Evolutionary conservation across 2,329 filamentous ascomycete genomes (phyloP), one percentile per base, ranked within the genome.

Genomic region (Volutella citrinella): DNA sequence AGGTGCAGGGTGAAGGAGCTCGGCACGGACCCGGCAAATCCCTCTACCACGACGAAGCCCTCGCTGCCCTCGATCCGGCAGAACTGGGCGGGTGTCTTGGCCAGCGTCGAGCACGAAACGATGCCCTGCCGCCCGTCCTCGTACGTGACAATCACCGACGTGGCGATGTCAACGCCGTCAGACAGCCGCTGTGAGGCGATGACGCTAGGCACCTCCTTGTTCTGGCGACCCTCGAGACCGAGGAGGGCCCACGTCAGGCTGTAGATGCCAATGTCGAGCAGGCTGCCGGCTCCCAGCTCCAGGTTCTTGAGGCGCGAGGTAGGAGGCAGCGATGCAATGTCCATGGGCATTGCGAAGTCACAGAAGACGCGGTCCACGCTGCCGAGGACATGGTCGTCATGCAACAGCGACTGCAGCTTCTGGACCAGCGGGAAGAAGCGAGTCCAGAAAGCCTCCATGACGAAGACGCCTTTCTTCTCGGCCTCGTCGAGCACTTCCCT

Each of bases 391-490:
- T 60, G 59, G 14, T 68, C 60, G 17, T 57, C 50, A 32, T 66
- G 59, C 5, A 69, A 36, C 5, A 65, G 30, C 12, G 47, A 40
- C 30, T 56, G 53, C 11, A 69, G 41, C 10, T 55, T 49, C 20
- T 42, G 48, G 6, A 61, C 51, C 10, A 68, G 42, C 2, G 66
- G 62, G 21, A 55, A 63, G 48, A 64, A 64, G 8, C 65, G 59
- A n/a, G 62, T 62, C 65, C 64, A 68, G 59, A 68, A 60, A n/a
- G 65, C 66, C 45, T 70, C 66, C 51, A 65, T 62, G 26, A 69
- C 45, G 38, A 63, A 69, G 6, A 69, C 60, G 8, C 60, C 57
- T 34, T 59, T 59, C 17, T 44, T 41, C 34, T 55, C 47, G 2
- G 66, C 66, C 3, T 60, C 58, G 1, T 40, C 55, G 13, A 66